phyloP scores from a whole-genome alignment of 1,284 basidiomycete species.

The Tilletiopsis washingtonensis region DNA sequence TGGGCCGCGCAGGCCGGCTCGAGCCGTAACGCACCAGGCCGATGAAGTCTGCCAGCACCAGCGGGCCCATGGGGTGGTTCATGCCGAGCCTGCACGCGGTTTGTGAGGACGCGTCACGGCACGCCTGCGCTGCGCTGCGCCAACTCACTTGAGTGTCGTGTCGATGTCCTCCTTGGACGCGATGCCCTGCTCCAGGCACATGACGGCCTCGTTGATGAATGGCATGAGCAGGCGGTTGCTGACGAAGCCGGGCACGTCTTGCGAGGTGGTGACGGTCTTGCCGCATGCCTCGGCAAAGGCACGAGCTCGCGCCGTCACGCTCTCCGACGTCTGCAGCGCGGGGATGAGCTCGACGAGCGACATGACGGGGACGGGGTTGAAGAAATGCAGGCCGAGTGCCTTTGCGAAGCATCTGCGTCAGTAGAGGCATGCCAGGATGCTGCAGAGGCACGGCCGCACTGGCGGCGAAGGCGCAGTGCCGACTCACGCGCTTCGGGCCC shows the following conservation, averaged over 20 bases:
- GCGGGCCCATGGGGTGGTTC: constrained; percentile 83
- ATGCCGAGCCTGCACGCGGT: too few relatives aligned
- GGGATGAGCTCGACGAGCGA: constrained; percentile 87
- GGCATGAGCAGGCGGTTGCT: constrained; percentile 64
- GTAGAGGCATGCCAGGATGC: not conserved
- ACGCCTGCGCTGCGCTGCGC: too few relatives aligned
- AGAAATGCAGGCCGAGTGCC: constrained; percentile 70
- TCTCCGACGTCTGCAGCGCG: constrained; percentile 75
- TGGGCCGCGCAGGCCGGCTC: too few relatives aligned
- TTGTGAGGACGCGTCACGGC: too few relatives aligned
- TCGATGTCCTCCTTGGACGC: constrained; percentile 92
- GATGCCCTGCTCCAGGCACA: constrained; percentile 82
- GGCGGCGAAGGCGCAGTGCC: not conserved
- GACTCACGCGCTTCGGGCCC: constrained; percentile 22
- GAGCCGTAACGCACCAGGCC: too few relatives aligned
- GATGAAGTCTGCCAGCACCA: constrained; percentile 58
- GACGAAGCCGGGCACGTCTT: constrained; percentile 76
- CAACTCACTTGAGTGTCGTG: constrained; percentile 75
- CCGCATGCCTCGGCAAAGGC: constrained; percentile 80
- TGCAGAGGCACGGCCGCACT: not conserved
- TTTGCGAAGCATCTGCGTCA: not conserved
- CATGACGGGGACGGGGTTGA: constrained; percentile 68
- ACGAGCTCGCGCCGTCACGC: constrained; percentile 68
- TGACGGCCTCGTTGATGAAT: constrained; percentile 85
- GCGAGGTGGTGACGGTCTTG: constrained; percentile 53